Conservation (phyloP, 192 early-diverging fungal genomes). For the Entrophospora sp. region DNA sequence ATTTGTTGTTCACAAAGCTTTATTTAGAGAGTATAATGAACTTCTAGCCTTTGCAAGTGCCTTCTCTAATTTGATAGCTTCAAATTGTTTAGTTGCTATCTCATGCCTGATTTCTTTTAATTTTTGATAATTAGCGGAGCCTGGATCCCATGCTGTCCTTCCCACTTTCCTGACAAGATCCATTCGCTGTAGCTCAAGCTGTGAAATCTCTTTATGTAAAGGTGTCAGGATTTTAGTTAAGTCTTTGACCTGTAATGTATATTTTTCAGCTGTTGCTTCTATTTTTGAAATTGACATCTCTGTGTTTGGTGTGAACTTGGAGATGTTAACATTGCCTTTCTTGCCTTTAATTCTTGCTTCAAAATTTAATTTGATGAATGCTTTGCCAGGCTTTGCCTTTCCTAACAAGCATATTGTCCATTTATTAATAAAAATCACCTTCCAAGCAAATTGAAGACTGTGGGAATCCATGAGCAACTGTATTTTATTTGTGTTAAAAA, state of each 20-base stretch:
- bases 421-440: background rate
- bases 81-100: constrained; percentile 9
- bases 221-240: constrained; percentile 6
- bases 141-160: background rate
- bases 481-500: background rate
- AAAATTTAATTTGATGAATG: background rate
- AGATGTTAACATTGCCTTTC: background rate
- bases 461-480: background rate
- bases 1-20: constrained; percentile 7
- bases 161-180: constrained; percentile 1
- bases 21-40: constrained; percentile 10
- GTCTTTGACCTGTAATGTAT: constrained; percentile 5
- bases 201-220: constrained; percentile 9
- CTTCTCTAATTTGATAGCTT: constrained; percentile 18
- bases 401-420: background rate
- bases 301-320: background rate
- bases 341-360: background rate
- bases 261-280: constrained; percentile 2
- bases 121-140: constrained; percentile 1
- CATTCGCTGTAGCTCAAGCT: constrained; percentile 12
- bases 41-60: constrained; percentile 11
- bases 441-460: background rate
- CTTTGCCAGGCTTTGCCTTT: background rate
- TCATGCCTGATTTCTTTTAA: constrained; percentile 18
- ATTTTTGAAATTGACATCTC: constrained; percentile 5